Base-by-base conservation (phyloP, 1,139 yeast species). In the Zhuliangozyma blackwelliae region DNA sequence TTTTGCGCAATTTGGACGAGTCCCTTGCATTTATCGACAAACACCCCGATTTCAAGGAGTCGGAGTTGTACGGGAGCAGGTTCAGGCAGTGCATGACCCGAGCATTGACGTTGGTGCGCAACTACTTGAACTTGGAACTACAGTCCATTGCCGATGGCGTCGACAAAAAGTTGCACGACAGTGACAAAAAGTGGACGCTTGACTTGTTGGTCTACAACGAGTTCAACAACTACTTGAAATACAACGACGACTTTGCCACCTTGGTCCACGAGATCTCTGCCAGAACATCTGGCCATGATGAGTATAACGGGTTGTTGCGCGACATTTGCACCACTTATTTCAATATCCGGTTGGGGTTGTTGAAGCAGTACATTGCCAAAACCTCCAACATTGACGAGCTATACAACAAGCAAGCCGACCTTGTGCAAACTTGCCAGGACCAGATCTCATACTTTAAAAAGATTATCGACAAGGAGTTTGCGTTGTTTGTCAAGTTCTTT, bases 61-160 rank as follows among this genome's bases (percentile, higher is more conserved):
- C 79, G 12, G 95, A 82, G 27, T 53, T 77, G 4, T 89, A 87
- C 56, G 74, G 74, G 32, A 77, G 82, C 46, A 72, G 92, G 42
- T 87, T 86, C 59, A 75, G 88, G 42, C 95, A 87, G 50, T 87
- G 96, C 52, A 72, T 89, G 75, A 82, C 94, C 1, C 73, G 96
- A 41, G 82, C 95, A 0, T 68, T 89, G 39, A 79, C 95, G 0
- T 65, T 92, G 45, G 76, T 88, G 19, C 75, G 82, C 45, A 85
- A 82, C 48, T 86, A 79, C 52, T 63, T 86, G 40, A 70, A 72
- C 22, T 72, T 67, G 32, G 74, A 74, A 32, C 55, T 89, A 33
- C 77, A 73, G 40, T 26, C 32, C 7, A 28, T 46, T 10, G 20
- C 37, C 7, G 48, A 46, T 29, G 66, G 63, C 12, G 55, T 77